Evolutionary conservation across 352 stramenopile species (phyloP), one percentile per base, ranked within the genome.

Genomic region (Globisporangium cylindrosporum): DNA sequence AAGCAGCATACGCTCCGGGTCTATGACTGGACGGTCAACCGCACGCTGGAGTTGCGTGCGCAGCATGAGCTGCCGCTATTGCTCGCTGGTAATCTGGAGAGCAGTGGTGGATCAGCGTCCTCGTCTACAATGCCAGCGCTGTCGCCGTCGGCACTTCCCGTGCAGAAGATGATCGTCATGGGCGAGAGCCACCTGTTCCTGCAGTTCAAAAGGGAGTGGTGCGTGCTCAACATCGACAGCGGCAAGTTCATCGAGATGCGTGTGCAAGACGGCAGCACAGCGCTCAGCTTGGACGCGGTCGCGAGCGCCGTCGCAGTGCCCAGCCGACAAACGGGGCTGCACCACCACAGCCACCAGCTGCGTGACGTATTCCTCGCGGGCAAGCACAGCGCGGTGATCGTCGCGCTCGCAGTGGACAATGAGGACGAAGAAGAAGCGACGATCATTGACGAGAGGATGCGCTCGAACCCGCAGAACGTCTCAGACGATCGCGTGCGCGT

Each of bases 11-110:
- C 62, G n/a, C 65, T 95, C 14, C 82, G 82, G 53, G 78, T 93
- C 34, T 92, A 82, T 64, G 85, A 95, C 75, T 93, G 87, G 85
- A 93, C 78, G 1, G 74, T 77, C 29, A 86, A 81, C 58, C 66
- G 75, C 22, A 60, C 74, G 29, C 73, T 93, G 29, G 76, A 88
- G 49, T 54, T 82, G 9, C 84, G 87, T 8, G 72, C 72, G 9
- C 76, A 88, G 67, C 83, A 92, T 62, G 84, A 93, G 9, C 59
- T 94, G n/a, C 57, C 70, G 59, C 59, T 66, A 24, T 27, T 81
- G 57, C 55, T 69, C 18, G 10, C 10, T 43, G 4, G 0, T 49
- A 51, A 8, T 48, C 25, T 57, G 24, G 41, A 57, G 12, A 38
- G 9, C 24, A 38, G 9, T 24, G 25, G 57, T 10, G 64, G 60